Evolutionary conservation across 805 yeast genomes (phyloP).

Genomic region (Isabelozyma gotoi): DNA sequence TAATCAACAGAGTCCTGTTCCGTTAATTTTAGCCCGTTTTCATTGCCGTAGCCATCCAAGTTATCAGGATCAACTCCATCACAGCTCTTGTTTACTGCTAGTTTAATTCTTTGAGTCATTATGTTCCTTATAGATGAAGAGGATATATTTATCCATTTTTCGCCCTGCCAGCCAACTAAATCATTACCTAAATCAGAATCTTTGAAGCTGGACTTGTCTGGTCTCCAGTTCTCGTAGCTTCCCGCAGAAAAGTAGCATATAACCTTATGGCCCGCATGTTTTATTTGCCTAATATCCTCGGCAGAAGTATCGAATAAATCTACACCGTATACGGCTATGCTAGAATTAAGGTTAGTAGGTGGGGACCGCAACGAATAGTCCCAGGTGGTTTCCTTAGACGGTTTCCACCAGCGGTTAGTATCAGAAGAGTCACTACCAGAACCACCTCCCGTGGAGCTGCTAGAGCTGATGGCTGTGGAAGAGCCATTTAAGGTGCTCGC

Average conservation of each 20-base stretch:
- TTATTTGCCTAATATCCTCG: slow-evolving; percentile 13
- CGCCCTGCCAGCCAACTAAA: slow-evolving; percentile 27
- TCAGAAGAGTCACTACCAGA: background rate
- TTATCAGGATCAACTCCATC: slow-evolving; percentile 31
- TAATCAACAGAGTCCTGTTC: slow-evolving; percentile 18
- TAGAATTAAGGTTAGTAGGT: slow-evolving; percentile 5
- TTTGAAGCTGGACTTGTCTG: slow-evolving; percentile 16
- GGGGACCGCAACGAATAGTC: slow-evolving; percentile 16
- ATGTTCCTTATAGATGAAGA: slow-evolving; percentile 17
- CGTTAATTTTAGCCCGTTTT: slow-evolving; percentile 23
- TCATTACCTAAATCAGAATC: slow-evolving; percentile 18
- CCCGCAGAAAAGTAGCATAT: slow-evolving; percentile 32
- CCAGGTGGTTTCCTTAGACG: slow-evolving; percentile 14
- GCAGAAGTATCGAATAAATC: slow-evolving; percentile 19
- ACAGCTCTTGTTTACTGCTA: slow-evolving; percentile 19
- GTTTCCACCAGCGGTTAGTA: slow-evolving; percentile 7
- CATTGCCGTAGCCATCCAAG: slow-evolving; percentile 25
- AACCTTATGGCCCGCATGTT: slow-evolving; percentile 16
- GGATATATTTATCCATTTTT: slow-evolving; percentile 21
- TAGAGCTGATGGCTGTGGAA: too few relatives aligned
- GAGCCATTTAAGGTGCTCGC: too few relatives aligned
- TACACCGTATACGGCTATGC: slow-evolving; percentile 18
- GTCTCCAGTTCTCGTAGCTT: slow-evolving; percentile 26
- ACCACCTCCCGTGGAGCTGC: too few relatives aligned
- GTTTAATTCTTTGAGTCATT: slow-evolving; percentile 16